These are phyloP conservation scores for Leptoxyphium fumago DNA, from an alignment of 2,329 filamentous ascomycete genomes.

Conservation along the genomic window DNA sequence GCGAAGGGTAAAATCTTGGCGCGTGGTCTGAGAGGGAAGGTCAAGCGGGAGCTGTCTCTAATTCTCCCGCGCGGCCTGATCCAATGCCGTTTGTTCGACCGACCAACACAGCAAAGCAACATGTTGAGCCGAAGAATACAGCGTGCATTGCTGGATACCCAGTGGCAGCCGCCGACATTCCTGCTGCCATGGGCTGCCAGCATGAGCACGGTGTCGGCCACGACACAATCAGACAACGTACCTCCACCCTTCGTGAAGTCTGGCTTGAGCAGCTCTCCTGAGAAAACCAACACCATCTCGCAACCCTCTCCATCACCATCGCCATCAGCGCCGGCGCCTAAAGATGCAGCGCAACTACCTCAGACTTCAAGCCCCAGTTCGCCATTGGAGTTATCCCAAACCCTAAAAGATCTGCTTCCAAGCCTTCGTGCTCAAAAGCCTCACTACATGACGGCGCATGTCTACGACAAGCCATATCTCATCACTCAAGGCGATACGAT, in stretches of 20 bases:
- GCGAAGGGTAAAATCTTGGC: conserved; percentile 2
- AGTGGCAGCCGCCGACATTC: conserved; percentile 35
- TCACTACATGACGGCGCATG: conserved; percentile 67
- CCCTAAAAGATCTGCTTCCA: conserved; percentile 49
- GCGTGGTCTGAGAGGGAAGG: not conserved
- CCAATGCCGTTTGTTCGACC: not conserved
- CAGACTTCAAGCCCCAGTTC: conserved; percentile 20
- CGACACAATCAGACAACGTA: conserved; percentile 22
- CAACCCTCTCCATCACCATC: conserved; percentile 5
- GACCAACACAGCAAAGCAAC: conserved; percentile 10
- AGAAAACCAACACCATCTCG: conserved; percentile 1
- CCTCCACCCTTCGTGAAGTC: conserved; percentile 16
- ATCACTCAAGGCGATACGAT: conserved; percentile 44
- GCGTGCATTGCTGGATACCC: conserved; percentile 48
- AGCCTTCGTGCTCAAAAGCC: conserved; percentile 56
- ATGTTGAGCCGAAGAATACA: conserved; percentile 41
- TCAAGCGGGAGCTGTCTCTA: not conserved
- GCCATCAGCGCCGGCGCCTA: conserved; percentile 7
- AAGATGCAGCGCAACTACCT: conserved; percentile 8
- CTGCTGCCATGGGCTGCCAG: conserved; percentile 37
- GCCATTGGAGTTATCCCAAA: conserved; percentile 34
- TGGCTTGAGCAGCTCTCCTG: not conserved
- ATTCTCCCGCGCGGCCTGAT: not conserved
- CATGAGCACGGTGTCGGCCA: conserved; percentile 28
- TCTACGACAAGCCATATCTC: conserved; percentile 68